Percentiles rank a stretch among this genome's conserved stretches.
Conservation (phyloP, 805 yeast genomes). For the Lipomyces sp. region DNA sequence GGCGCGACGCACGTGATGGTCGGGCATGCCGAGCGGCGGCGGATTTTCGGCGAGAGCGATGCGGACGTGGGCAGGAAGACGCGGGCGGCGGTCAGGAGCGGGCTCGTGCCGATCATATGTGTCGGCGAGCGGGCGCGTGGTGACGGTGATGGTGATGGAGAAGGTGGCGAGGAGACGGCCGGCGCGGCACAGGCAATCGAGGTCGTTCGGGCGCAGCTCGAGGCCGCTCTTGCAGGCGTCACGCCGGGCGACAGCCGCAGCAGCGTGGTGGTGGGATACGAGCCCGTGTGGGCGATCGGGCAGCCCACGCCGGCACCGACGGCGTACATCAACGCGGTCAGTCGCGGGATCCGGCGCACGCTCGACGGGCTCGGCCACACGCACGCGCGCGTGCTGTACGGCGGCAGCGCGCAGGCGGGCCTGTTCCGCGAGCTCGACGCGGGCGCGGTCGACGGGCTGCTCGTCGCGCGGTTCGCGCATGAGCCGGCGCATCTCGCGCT, state of each 20-base stretch:
- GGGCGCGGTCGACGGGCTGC: constrained; percentile 32
- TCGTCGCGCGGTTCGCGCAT: constrained; percentile 36
- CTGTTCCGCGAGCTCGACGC: constrained; percentile 28
- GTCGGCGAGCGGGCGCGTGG: constrained; percentile 31
- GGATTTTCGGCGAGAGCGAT: constrained; percentile 33
- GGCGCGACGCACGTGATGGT: constrained; percentile 34
- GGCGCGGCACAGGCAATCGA: constrained; percentile 20
- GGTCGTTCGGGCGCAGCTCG: constrained; percentile 27
- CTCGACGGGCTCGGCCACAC: constrained; percentile 13
- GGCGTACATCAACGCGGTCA: constrained; percentile 31
- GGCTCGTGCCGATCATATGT: constrained; percentile 33
- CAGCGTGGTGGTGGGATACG: constrained; percentile 34
- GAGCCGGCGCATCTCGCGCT: constrained; percentile 28
- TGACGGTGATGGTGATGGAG: constrained; percentile 2
- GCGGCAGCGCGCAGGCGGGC: constrained; percentile 36
- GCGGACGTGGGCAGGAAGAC: constrained; percentile 31
- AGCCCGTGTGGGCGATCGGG: constrained; percentile 38
- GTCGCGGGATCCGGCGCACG: constrained; percentile 25
- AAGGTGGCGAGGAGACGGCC: not conserved
- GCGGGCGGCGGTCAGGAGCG: constrained; percentile 27
- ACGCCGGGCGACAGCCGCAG: constrained; percentile 1
- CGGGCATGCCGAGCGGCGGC: constrained; percentile 36
- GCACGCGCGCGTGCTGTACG: constrained; percentile 31
- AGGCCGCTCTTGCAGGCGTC: constrained; percentile 14
- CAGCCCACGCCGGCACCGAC: constrained; percentile 34